These are phyloP conservation scores for Daldinia caldariorum DNA, from an alignment of 495 filamentous ascomycete genomes.

Conservation along the genomic window DNA sequence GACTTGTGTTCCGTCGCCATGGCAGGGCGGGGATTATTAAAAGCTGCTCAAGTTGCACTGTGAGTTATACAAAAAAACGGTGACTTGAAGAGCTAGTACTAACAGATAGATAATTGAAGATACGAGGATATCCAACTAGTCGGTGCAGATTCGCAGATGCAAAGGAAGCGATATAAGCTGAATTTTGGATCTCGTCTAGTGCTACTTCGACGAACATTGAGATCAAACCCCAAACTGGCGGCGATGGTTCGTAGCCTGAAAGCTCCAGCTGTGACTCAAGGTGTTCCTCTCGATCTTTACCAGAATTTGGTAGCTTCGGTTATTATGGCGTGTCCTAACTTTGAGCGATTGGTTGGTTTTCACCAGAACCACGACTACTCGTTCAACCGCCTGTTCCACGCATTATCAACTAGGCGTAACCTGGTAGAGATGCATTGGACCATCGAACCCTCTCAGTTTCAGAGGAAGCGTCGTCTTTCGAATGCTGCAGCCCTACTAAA, in stretches of 20 bases:
- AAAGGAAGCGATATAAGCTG: constrained; percentile 72
- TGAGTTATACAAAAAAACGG: constrained; percentile 57
- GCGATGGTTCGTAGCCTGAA: constrained; percentile 78
- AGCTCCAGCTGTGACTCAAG: constrained; percentile 70
- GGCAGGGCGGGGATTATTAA: constrained; percentile 73
- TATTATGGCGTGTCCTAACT: constrained; percentile 85
- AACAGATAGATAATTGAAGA: constrained; percentile 50
- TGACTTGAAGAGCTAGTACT: constrained; percentile 4
- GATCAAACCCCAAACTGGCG: constrained; percentile 74
- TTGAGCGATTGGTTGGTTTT: constrained; percentile 78
- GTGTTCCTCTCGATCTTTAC: constrained; percentile 65
- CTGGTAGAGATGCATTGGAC: constrained; percentile 86
- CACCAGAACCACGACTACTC: constrained; percentile 75
- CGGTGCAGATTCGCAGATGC: constrained; percentile 69
- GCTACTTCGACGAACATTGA: constrained; percentile 78
- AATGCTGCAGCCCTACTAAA: constrained; percentile 43
- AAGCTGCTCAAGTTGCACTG: constrained; percentile 70
- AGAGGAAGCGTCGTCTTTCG: constrained; percentile 47
- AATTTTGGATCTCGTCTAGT: constrained; percentile 75
- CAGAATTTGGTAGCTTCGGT: constrained; percentile 79
- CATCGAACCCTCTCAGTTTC: constrained; percentile 57
- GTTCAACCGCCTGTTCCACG: constrained; percentile 79
- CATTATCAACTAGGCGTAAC: constrained; percentile 76
- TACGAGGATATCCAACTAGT: constrained; percentile 77
- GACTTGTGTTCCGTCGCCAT: constrained; percentile 75